Evolutionary conservation across 805 yeast species (phyloP), one percentile per base, ranked within the genome.

Genomic region (Tetrapisispora fleetii): DNA sequence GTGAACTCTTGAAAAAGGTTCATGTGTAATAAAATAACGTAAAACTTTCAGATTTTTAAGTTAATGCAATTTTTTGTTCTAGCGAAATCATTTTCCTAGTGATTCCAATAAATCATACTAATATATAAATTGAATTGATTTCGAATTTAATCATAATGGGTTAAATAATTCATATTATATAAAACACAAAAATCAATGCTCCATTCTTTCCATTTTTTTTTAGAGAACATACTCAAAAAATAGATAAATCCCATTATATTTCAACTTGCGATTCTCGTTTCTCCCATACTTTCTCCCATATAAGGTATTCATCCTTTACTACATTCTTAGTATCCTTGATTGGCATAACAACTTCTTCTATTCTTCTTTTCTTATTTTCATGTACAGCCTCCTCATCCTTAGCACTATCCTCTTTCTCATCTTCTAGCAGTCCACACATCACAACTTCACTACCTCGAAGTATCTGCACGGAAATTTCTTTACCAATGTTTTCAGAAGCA

Each of bases 401-500:
- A n/a, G 24, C 43, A 32, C 45, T 43, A 36, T 17, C 22, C 19
- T 28, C 27, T 16, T 21, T 18, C 22, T 32, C 35, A 11, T 50
- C 45, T 18, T 58, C 60, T 35, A 59, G 19, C 27, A 61, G 50
- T 4, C 66, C 70, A 50, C 64, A 56, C 4, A 57, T 49, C 3
- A 64, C 68, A 22, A 65, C 56, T 37, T 62, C 65, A 50, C 63
- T 64, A 2, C 68, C 67, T 43, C 68, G 58, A 38, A 61, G 49
- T 22, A 62, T 28, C 42, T 55, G 59, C 13, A 56, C 54, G 36
- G 46, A 40, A 8, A 53, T 52, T 18, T 47, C 21, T n/a, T 48
- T 43, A 22, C 51, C 58, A 24, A 54, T 52, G 3, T 24, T 22
- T n/a, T 8, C 8, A 3, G 27, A 24, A 72, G 78, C 76, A 50